Base-by-base conservation (phyloP, 2,329 filamentous ascomycete genomes). In the Aspergillus niger region DNA sequence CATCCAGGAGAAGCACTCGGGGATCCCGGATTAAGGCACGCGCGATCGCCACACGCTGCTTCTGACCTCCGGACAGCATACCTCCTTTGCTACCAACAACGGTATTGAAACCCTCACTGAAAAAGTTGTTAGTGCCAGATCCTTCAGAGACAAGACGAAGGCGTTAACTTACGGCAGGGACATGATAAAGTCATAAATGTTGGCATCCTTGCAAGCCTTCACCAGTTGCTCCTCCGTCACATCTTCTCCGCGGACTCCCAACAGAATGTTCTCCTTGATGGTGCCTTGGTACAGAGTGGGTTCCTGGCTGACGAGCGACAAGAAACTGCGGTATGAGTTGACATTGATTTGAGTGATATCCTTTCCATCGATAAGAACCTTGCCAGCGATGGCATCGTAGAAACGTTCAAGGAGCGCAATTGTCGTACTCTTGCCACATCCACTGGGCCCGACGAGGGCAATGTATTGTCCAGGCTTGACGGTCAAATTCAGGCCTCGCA, bases 231-330 rank as follows among this genome's bases (percentile, higher is more conserved):
- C 86, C 60, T 97, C 92, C 0, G 86, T 77, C 0, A 95, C 84
- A 28, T 88, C 82, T 5, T 89, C 85, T 11, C 83, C 80, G 7
- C 89, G 80, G 41, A 87, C 86, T 48, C 92, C 92, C 2, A 98
- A 85, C 5, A 96, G 78, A 63, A 98, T 92, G 73, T 98, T 98
- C 36, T 98, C 93, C 66, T 85, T 86, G 70, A 99, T 91, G 0
- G 90, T 93, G 47, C 94, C 95, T 75, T 96, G 92, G 77, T 97
- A 99, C 0, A 99, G 80, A 0, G 94, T 97, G 0, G 95, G 94
- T 74, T 98, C 95, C 73, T 98, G 95, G 36, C 90, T 92, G 13
- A 99, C 94, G 8, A 99, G 88, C 0, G 94, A 90, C 64, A 98
- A 85, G 74, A 89, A 86, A 17, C 85, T 88, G 55, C 95, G 89